A percentile compares a stretch with the other conserved stretches of the same genome.
These are phyloP conservation scores for Solanum chiquidenum DNA, from an alignment of 257 asterid genomes.

Conservation along the genomic window DNA sequence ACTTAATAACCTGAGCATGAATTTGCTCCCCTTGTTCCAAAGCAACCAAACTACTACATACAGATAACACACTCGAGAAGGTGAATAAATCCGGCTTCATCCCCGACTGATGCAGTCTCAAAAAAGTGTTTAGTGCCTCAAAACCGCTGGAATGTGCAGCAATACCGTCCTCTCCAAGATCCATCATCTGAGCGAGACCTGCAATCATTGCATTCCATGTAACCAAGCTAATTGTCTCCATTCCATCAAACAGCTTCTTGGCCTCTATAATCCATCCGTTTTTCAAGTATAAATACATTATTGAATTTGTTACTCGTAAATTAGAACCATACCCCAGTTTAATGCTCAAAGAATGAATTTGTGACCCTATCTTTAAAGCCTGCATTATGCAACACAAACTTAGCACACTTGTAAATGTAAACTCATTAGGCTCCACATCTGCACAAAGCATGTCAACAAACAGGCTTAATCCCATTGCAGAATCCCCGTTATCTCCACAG, in stretches of 20 bases:
- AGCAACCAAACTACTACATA: slow-evolving; percentile 69
- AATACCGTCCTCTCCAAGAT: slow-evolving; percentile 33
- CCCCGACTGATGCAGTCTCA: slow-evolving; percentile 49
- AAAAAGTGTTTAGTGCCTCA: slow-evolving; percentile 65
- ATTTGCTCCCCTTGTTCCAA: slow-evolving; percentile 86
- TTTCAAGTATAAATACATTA: slow-evolving; percentile 82
- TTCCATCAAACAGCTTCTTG: slow-evolving; percentile 58
- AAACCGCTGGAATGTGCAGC: slow-evolving; percentile 45
- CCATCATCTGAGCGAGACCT: slow-evolving; percentile 65
- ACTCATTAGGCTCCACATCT: slow-evolving; percentile 60
- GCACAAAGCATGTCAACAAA: slow-evolving; percentile 56
- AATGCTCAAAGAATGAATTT: slow-evolving; percentile 57
- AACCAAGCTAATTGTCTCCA: slow-evolving; percentile 41
- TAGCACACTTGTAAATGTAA: slow-evolving; percentile 60
- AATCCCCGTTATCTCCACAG: slow-evolving; percentile 67
- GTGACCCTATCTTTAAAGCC: slow-evolving; percentile 54
- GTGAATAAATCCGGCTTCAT: slow-evolving; percentile 72
- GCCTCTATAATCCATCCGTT: slow-evolving; percentile 53
- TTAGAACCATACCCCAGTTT: slow-evolving; percentile 54
- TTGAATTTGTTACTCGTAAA: slow-evolving; percentile 38
- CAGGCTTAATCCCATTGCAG: slow-evolving; percentile 51
- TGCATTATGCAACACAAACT: slow-evolving; percentile 64
- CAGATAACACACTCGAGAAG: slow-evolving; percentile 53
- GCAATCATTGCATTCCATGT: slow-evolving; percentile 95
- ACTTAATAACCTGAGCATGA: slow-evolving; percentile 73